phyloP scores from a whole-genome alignment of 176 grass and related monocot genomes.

The Rhipidocladum racemiflorum region DNA sequence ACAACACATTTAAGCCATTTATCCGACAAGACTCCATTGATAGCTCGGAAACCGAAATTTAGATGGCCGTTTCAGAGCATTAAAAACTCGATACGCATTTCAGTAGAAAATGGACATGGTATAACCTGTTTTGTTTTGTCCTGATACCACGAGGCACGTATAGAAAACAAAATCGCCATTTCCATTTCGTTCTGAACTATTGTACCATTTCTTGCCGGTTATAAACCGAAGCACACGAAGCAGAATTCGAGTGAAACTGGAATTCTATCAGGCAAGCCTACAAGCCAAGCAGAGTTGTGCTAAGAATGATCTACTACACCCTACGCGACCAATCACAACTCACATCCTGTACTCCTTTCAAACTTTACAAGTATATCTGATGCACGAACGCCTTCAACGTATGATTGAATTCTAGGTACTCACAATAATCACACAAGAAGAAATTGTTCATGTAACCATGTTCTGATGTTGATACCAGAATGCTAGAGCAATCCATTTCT shows the following conservation, averaged over 20 bases:
- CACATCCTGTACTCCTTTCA: not conserved
- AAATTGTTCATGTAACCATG: slow-evolving; percentile 8
- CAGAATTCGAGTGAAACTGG: not conserved
- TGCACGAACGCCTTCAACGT: not conserved
- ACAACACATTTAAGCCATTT: not conserved
- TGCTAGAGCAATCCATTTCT: not conserved
- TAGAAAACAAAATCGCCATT: not conserved
- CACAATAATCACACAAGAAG: slow-evolving; percentile 4
- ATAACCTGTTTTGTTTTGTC: not conserved
- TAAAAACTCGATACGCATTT: not conserved
- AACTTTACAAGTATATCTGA: slow-evolving; percentile 25
- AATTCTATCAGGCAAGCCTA: not conserved
- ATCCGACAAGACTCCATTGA: not conserved
- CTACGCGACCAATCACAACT: not conserved
- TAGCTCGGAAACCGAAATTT: not conserved
- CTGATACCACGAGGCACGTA: not conserved
- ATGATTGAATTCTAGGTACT: not conserved
- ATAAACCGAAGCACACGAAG: not conserved
- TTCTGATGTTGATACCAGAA: not conserved
- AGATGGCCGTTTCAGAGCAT: not conserved
- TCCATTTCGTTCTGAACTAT: not conserved
- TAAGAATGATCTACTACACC: slow-evolving; percentile 15
- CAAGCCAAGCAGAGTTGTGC: not conserved
- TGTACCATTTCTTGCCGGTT: not conserved
- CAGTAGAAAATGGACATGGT: not conserved